Percentiles rank a stretch among this genome's conserved stretches.
Conservation (phyloP, 139 green algal species). For the Dunaliella sp. region DNA sequence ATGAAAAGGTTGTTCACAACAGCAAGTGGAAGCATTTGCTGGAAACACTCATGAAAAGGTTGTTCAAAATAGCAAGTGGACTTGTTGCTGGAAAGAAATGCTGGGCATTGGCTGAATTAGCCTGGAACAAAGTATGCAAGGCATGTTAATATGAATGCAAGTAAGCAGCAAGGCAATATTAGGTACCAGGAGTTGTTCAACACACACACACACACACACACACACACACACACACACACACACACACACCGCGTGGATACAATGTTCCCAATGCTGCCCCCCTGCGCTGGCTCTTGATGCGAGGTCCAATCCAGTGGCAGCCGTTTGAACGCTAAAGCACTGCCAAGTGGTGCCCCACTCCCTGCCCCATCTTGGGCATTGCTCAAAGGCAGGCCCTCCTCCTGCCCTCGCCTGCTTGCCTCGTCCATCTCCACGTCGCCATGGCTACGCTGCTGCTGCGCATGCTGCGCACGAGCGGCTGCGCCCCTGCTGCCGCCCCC, state of each 20-base stretch:
- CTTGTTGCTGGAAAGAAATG: too few species aligned
- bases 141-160: too few species aligned
- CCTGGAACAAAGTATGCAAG: too few species aligned
- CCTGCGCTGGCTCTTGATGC: constrained; percentile 17
- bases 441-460: not conserved
- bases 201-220: too few species aligned
- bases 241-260: not conserved
- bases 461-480: not conserved
- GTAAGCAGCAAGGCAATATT: too few species aligned
- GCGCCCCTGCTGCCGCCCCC: not conserved
- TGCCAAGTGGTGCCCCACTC: not conserved
- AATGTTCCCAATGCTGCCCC: not conserved
- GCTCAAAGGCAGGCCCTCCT: too few species aligned
- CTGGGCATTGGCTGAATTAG: too few species aligned
- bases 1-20: too few species aligned
- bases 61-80: too few species aligned
- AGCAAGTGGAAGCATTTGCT: too few species aligned
- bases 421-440: not conserved
- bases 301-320: constrained; percentile 37
- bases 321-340: constrained; percentile 36
- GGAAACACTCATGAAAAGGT: too few species aligned
- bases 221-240: not conserved
- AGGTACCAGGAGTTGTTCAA: too few species aligned
- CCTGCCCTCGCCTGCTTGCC: not conserved
- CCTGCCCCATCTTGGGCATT: not conserved